phyloP scores from a whole-genome alignment of 805 yeast species.

The Clavispora vitiphila region DNA sequence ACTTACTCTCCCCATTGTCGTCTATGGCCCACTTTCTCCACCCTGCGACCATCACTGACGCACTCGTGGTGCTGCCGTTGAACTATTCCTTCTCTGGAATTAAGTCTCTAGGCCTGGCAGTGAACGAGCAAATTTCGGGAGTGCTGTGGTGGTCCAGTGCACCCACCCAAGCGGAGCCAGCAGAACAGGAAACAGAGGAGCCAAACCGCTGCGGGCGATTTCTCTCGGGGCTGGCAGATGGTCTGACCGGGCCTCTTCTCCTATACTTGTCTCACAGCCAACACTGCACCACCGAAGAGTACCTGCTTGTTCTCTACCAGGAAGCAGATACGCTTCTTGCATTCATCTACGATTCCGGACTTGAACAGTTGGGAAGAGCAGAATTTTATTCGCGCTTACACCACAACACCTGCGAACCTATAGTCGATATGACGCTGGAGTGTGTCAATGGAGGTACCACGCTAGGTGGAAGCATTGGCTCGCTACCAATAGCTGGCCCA shows the following conservation, averaged over 20 bases:
- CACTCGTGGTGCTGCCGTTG: constrained; percentile 34
- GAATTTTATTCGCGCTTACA: constrained; percentile 22
- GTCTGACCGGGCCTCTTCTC: constrained; percentile 19
- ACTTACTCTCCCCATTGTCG: no score
- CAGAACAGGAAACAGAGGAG: neutral
- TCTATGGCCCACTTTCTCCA: constrained; percentile 21
- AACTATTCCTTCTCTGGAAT: constrained; percentile 32
- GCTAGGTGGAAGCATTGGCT: constrained; percentile 24
- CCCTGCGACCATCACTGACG: constrained; percentile 31
- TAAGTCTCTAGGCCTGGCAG: constrained; percentile 19
- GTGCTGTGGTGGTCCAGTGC: constrained; percentile 6
- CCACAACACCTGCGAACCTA: constrained; percentile 14
- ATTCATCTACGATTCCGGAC: constrained; percentile 27
- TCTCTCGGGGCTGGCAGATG: constrained; percentile 20
- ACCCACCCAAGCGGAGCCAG: neutral
- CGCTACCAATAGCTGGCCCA: constrained; percentile 20
- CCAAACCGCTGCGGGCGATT: constrained; percentile 15
- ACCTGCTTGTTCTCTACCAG: constrained; percentile 27
- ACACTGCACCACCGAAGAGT: constrained; percentile 15
- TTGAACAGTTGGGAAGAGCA: constrained; percentile 16
- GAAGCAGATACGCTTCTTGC: constrained; percentile 20
- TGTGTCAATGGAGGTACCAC: constrained; percentile 12
- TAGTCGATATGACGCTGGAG: constrained; percentile 20
- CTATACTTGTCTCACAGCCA: constrained; percentile 19
- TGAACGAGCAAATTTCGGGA: constrained; percentile 10